Conservation (phyloP, 73 alveolate species). For the Urostyla sp. region DNA sequence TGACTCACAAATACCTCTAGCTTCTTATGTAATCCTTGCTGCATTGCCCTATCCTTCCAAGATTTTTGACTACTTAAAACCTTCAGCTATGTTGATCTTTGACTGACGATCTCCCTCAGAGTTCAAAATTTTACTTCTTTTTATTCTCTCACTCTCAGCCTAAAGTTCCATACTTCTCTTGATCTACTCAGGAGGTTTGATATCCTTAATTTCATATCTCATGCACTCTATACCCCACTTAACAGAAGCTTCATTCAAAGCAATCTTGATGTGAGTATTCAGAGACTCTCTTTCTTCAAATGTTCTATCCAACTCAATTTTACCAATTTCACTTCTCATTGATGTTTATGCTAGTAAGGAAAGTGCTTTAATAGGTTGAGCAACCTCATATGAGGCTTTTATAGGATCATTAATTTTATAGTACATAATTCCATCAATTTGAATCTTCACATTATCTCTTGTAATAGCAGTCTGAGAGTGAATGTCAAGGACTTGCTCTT, state of each 20-base stretch:
- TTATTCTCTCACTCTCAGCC: constrained; percentile 92
- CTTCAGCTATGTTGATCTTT: constrained; percentile 88
- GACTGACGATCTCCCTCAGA: constrained; percentile 85
- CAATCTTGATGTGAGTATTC: constrained; percentile 77
- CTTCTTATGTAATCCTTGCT: constrained; percentile 59
- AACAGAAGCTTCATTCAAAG: constrained; percentile 78
- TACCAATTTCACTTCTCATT: constrained; percentile 96
- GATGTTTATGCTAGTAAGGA: constrained; percentile 93
- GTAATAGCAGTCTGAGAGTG: constrained; percentile 88
- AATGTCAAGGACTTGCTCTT: constrained; percentile 87
- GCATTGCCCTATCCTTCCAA: constrained; percentile 85
- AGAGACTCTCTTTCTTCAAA: constrained; percentile 90
- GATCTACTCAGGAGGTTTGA: constrained; percentile 82
- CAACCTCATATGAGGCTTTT: constrained; percentile 85
- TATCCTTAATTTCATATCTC: constrained; percentile 93
- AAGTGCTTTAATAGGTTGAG: constrained; percentile 85
- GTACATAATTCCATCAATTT: constrained; percentile 94
- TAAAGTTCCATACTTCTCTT: constrained; percentile 86
- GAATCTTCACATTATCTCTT: constrained; percentile 92
- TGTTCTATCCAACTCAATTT: constrained; percentile 81
- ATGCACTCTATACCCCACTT: constrained; percentile 92
- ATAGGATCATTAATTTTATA: constrained; percentile 89
- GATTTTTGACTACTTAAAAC: constrained; percentile 76
- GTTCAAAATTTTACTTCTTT: constrained; percentile 82
- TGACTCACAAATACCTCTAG: constrained; percentile 60